Percentiles rank a stretch among this genome's conserved stretches.
Conservation (phyloP, 768 basidiomycete genomes). For the Coprinopsis marcescibilis region DNA sequence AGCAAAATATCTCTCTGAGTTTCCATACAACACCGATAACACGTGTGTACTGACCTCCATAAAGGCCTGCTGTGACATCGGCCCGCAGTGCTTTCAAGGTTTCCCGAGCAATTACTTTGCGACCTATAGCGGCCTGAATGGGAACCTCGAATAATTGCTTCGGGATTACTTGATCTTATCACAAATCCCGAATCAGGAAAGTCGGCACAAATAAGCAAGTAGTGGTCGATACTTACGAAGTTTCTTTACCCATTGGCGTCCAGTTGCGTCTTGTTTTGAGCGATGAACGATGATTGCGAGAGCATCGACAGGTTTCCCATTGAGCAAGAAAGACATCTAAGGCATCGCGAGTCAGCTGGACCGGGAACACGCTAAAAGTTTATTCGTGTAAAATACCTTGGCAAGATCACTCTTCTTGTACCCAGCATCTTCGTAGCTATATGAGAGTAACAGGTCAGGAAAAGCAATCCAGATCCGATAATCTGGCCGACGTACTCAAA, state of each 20-base stretch:
- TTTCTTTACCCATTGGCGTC: slow-evolving; percentile 84
- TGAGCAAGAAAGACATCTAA: slow-evolving; percentile 88
- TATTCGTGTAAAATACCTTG: slow-evolving; percentile 48
- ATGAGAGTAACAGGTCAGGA: slow-evolving; percentile 4
- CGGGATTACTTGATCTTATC: slow-evolving; percentile 82
- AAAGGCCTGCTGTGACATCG: slow-evolving; percentile 91
- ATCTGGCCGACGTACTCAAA: slow-evolving; percentile 62
- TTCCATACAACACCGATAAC: slow-evolving; percentile 11
- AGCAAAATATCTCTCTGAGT: slow-evolving; percentile 1
- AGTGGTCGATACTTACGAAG: slow-evolving; percentile 53
- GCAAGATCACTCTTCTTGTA: slow-evolving; percentile 76
- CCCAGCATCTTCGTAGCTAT: slow-evolving; percentile 91
- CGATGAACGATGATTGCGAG: slow-evolving; percentile 88
- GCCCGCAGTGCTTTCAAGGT: slow-evolving; percentile 81
- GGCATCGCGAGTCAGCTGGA: slow-evolving; percentile 6
- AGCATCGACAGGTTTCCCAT: slow-evolving; percentile 87
- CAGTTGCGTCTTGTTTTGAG: slow-evolving; percentile 69
- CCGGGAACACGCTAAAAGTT: background rate
- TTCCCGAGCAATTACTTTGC: slow-evolving; percentile 84
- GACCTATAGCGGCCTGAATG: slow-evolving; percentile 89
- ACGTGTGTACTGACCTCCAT: slow-evolving; percentile 66
- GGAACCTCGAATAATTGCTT: slow-evolving; percentile 91
- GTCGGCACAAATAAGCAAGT: background rate
- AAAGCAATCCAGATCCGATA: background rate
- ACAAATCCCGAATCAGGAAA: background rate